Evolutionary conservation across 2,329 filamentous ascomycete species (phyloP), one percentile per base, ranked within the genome.

Genomic region (Fusarium torulosum): DNA sequence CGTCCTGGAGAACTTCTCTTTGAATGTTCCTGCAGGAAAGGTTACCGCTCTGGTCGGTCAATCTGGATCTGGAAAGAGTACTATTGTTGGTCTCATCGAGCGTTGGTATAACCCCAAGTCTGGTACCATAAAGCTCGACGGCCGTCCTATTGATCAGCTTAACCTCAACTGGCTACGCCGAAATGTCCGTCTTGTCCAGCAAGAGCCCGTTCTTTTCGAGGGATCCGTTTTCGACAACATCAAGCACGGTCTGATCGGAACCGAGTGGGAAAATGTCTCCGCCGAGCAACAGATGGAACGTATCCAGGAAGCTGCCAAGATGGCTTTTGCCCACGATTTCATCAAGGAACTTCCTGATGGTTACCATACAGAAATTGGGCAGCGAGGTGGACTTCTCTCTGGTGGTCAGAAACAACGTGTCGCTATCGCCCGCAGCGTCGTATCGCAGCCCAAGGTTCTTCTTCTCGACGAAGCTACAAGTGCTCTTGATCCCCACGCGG

Each of bases 391-490:
- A 35, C 85, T 88, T 51, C 79, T 91, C 1, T 89, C 86, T n/a
- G 89, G 89, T 23, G 89, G 89, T 3, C 89, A 91, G 71, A 83
- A 88, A 37, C 89, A 91, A 70, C 82, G 89, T 17, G 81, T 91
- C 14, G 86, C 88, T 1, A 91, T 91, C 58, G 89, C 89, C 4
- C 82, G 89, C 25, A 86, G 85, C 42, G 87, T 91, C 51, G 80
- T 91, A 27, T 85, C 86, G 20, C 78, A 87, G 42, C 88, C 89
- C 0, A 79, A 81, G 2, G 86, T 91, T 23, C 79, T 91, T 3
- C 84, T 91, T 17, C 78, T 91, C 2, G 89, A 91, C 67, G 89
- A 91, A 75, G 89, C 89, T 2, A 91, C 89, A 0, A 88, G 84
- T 45, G 86, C 88, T 10, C 73, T 81, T 23, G 79, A 81, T 46